A percentile compares a stretch with the other conserved stretches of the same genome.
Evolutionary conservation across 225 moss, liverwort and hornwort genomes (phyloP).

Genomic region (Neckera pumila): DNA sequence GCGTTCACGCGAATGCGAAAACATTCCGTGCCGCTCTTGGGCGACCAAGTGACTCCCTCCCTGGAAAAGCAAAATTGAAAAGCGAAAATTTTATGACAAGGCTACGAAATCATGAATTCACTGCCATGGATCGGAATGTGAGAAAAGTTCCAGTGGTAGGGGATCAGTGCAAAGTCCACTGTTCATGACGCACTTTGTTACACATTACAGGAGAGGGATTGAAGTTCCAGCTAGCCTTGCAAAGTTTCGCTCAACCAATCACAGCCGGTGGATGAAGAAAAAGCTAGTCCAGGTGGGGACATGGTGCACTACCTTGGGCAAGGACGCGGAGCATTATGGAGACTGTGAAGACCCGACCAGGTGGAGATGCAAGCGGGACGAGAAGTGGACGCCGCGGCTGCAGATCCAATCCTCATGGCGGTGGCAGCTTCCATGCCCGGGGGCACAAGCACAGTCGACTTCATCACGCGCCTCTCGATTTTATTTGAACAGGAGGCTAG

Average conservation of each 20-base stretch:
- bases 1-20: background rate
- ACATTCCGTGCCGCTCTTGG: background rate
- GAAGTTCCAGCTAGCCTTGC: background rate
- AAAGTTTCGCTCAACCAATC: background rate
- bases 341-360: conserved; percentile 2
- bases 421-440: conserved; percentile 19
- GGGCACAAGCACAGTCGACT: background rate
- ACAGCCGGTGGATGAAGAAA: background rate
- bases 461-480: background rate
- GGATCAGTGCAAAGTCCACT: background rate
- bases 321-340: background rate
- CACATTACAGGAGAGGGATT: background rate
- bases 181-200: background rate
- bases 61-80: background rate
- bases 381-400: conserved; percentile 33
- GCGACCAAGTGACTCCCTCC: background rate
- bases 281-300: background rate
- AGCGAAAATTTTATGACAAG: no score
- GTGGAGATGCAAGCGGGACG: background rate
- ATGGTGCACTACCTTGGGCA: background rate
- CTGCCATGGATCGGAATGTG: background rate
- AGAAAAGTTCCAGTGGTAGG: no score
- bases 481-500: no score
- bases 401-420: conserved; percentile 27
- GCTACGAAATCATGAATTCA: background rate